phyloP scores from a whole-genome alignment of 2,329 filamentous ascomycete species.

The Neophaeococcomyces mojaviensis region DNA sequence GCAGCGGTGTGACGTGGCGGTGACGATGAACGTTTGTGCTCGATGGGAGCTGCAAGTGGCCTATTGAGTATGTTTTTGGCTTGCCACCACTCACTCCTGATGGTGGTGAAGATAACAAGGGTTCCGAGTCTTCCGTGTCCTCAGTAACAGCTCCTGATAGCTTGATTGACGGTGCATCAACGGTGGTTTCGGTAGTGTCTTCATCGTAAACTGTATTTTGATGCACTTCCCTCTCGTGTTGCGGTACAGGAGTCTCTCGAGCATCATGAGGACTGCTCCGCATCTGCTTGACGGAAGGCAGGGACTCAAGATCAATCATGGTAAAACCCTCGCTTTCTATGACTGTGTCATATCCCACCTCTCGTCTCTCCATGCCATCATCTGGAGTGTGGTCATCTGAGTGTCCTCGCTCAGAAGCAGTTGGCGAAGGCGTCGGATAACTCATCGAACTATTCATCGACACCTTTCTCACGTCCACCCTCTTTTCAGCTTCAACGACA shows the following conservation, averaged over 20 bases:
- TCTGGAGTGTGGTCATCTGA: slow-evolving; percentile 16
- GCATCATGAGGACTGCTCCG: slow-evolving; percentile 12
- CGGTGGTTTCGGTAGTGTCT: not conserved
- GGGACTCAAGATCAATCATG: slow-evolving; percentile 49
- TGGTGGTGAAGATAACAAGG: slow-evolving; percentile 21
- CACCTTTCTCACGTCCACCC: slow-evolving; percentile 16
- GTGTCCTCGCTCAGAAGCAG: slow-evolving; percentile 18
- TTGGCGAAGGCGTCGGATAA: slow-evolving; percentile 24
- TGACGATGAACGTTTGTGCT: slow-evolving; percentile 7
- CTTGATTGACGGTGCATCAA: not conserved
- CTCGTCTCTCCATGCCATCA: slow-evolving; percentile 27
- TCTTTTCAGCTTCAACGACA: not conserved
- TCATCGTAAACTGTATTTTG: not conserved
- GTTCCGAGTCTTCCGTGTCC: slow-evolving; percentile 20
- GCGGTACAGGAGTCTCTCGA: no score
- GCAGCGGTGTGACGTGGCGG: slow-evolving; percentile 19
- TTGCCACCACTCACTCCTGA: not conserved
- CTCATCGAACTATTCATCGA: slow-evolving; percentile 20
- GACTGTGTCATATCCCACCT: slow-evolving; percentile 46
- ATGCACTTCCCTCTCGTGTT: not conserved
- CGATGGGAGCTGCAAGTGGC: slow-evolving; percentile 8
- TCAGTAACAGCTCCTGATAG: slow-evolving; percentile 4
- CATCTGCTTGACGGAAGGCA: slow-evolving; percentile 39
- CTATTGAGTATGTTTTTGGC: slow-evolving; percentile 1
- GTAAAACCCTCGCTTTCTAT: slow-evolving; percentile 52